Conservation (phyloP, 176 grass and related monocot genomes). For the Oryza officinalis region DNA sequence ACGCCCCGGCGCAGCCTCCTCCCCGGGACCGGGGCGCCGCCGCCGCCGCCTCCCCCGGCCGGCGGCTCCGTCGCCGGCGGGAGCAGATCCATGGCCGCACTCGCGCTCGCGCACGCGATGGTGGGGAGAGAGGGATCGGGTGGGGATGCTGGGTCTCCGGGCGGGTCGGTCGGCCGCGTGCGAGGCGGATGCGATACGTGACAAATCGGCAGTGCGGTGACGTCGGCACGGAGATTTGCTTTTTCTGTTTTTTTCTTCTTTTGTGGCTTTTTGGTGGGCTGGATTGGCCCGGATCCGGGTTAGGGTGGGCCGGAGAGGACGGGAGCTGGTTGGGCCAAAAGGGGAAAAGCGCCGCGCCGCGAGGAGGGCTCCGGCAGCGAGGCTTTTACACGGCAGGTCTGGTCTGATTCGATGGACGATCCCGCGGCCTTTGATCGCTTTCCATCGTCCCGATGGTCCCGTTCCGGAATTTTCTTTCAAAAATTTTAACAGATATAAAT, state of each 20-base stretch:
- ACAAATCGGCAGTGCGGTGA: slow-evolving; percentile 27
- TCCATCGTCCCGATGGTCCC: too few relatives aligned
- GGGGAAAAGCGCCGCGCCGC: background rate
- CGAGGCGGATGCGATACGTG: slow-evolving; percentile 22
- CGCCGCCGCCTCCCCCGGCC: slow-evolving; percentile 22
- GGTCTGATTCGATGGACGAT: too few relatives aligned
- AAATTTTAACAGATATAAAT: too few relatives aligned
- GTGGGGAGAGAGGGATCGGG: background rate
- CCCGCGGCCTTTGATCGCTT: too few relatives aligned
- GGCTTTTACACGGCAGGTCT: too few relatives aligned
- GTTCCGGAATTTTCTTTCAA: too few relatives aligned
- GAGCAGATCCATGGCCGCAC: slow-evolving; percentile 81
- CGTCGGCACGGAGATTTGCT: slow-evolving; percentile 10
- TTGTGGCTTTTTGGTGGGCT: slow-evolving; percentile 28
- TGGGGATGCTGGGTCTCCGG: background rate
- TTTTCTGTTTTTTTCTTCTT: background rate
- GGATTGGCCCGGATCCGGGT: background rate
- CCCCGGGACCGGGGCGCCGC: background rate
- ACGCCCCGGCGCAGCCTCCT: slow-evolving; percentile 54
- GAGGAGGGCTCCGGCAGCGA: too few relatives aligned
- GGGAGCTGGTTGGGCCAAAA: background rate
- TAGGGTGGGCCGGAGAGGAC: slow-evolving; percentile 10
- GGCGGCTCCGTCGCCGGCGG: slow-evolving; percentile 51
- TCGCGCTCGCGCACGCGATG: too few relatives aligned
- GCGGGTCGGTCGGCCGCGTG: background rate